Evolutionary conservation across 2,329 filamentous ascomycete species (phyloP), one percentile per base, ranked within the genome.

Genomic region (Alternaria sp.): DNA sequence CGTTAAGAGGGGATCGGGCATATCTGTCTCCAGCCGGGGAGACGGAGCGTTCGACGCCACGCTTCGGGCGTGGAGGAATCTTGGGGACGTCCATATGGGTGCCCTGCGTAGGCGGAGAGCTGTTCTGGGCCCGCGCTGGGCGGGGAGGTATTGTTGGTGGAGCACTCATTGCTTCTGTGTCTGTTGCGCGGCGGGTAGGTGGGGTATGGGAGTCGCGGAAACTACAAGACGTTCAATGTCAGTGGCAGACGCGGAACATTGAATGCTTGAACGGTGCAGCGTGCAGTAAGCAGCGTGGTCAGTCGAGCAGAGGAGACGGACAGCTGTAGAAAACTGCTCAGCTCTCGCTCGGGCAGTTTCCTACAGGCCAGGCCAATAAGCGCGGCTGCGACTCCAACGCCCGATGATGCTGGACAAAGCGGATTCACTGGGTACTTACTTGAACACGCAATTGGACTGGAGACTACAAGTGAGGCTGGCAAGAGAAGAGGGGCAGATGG

Each of bases 1-100:
- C 90, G 75, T 94, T 95, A 71, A 97, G 82, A 8, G 94, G 94
- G 51, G 93, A 97, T 50, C 87, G 92, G 34, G 92, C 91, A 76
- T 90, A 97, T 69, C 89, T 88, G 69, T 92, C 89, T 67, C 89
- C 87, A 67, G 87, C 85, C 41, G 92, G 92, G 54, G 92, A 96
- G 62, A 88, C 77, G 29, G 92, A 91, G 77, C 92, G 90, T 65
- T 92, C 88, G 68, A 87, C 73, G 67, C 81, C 84, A 74, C 88
- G 88, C 54, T 74, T 75, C 51, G 93, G 93, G 62, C 93, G 90
- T 61, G 92, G 90, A 63, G 93, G 93, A 48, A 97, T 84, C 72
- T 86, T 86, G 61, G 93, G 93, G 40, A 86, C 79, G 41, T 87
- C 84, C 62, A 80, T 77, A 53, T 78, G 78, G 69, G 57, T 79